These are phyloP conservation scores for Borovskyia barvae DNA, from an alignment of 208 protist species.

Conservation along the genomic window DNA sequence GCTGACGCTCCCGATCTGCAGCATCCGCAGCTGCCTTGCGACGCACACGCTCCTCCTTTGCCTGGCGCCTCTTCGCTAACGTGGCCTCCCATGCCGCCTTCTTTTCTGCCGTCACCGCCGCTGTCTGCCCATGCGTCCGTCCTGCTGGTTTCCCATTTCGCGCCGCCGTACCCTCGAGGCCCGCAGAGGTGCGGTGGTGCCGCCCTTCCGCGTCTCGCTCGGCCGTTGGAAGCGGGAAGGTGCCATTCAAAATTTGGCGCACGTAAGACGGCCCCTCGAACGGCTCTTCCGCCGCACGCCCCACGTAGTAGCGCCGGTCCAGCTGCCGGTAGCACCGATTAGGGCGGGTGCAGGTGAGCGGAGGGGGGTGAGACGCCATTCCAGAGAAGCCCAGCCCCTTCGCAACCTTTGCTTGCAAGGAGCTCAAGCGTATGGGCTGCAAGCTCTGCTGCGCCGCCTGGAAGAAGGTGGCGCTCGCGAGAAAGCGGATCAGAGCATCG, in stretches of 20 bases:
- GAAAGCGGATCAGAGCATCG: constrained; percentile 36
- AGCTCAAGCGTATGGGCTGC: constrained; percentile 1
- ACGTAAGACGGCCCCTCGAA: constrained; percentile 25
- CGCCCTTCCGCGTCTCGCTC: constrained; percentile 9
- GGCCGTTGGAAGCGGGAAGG: constrained; percentile 15
- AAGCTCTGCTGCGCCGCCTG: constrained; percentile 9
- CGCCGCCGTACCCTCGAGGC: not conserved
- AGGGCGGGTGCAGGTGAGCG: not conserved
- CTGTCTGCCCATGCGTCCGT: not conserved
- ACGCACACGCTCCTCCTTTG: constrained; percentile 22
- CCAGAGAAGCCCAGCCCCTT: not conserved
- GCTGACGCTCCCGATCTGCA: constrained; percentile 13
- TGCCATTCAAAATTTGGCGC: constrained; percentile 25
- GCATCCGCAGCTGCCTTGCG: constrained; percentile 32
- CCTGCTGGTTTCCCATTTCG: not conserved
- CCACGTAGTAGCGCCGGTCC: constrained; percentile 32
- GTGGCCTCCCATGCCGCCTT: constrained; percentile 23
- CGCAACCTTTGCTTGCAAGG: not conserved
- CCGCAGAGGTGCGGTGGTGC: not conserved
- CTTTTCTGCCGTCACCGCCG: not conserved
- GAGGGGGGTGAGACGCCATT: too few species aligned
- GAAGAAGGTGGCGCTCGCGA: constrained; percentile 24
- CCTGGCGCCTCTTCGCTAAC: constrained; percentile 16
- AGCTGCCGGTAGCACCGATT: constrained; percentile 22
- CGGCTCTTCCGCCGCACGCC: constrained; percentile 21